Conservation (phyloP, 108 stramenopile species). For the Craspedostauros australis region DNA sequence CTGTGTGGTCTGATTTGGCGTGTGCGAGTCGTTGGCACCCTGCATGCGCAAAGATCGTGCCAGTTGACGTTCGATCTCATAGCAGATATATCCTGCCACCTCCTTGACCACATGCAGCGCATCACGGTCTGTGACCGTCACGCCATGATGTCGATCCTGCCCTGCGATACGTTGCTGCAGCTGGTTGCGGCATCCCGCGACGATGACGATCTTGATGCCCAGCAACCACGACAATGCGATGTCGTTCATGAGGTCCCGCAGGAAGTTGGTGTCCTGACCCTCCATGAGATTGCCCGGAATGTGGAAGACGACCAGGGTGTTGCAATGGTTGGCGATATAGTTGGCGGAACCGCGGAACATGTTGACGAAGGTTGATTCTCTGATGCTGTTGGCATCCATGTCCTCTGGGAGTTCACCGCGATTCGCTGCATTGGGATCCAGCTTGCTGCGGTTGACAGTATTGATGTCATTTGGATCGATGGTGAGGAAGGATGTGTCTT, state of each 20-base stretch:
- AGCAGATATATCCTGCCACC: conserved; percentile 92
- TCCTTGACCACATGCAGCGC: conserved; percentile 84
- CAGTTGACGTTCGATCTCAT: conserved; percentile 90
- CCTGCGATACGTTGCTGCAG: conserved; percentile 61
- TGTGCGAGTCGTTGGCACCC: no score
- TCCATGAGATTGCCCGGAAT: conserved; percentile 78
- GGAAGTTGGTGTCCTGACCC: conserved; percentile 36
- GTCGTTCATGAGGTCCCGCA: conserved; percentile 87
- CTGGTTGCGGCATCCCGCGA: conserved; percentile 69
- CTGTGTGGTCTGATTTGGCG: no score
- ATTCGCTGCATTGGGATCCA: no score
- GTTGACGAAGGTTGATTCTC: no score
- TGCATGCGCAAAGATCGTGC: conserved; percentile 76
- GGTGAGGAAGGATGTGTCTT: no score
- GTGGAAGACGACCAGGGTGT: conserved; percentile 84
- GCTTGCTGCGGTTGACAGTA: no score
- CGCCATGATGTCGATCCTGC: conserved; percentile 39
- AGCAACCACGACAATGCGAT: conserved; percentile 87
- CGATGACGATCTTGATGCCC: conserved; percentile 85
- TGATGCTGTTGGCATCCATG: no score
- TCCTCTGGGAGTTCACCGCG: no score
- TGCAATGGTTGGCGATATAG: conserved; percentile 92
- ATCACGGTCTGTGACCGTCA: conserved; percentile 79
- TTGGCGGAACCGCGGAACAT: conserved; percentile 92
- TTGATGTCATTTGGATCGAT: no score